Base-by-base conservation (phyloP, 495 filamentous ascomycete genomes). In the Diplogelasinospora grovesii region DNA sequence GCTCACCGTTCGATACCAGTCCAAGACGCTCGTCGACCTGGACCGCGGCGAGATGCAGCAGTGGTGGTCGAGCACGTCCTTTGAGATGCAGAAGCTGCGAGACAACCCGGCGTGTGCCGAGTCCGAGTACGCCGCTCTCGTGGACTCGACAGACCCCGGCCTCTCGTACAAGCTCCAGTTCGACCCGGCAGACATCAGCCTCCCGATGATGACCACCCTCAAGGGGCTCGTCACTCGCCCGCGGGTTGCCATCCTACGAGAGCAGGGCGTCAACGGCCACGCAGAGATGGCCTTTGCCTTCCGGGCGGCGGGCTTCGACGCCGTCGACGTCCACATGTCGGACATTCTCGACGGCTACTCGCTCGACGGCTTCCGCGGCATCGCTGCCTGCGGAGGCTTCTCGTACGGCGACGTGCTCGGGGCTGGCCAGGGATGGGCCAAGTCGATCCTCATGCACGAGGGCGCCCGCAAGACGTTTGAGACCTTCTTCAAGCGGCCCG, bases 211-310 rank as follows among this genome's bases (percentile, higher is more conserved):
- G n/a, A 77, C 79, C 27, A 75, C 81, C 41, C 70, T 92, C 26
- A 74, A 68, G 18, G 74, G 77, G n/a, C 75, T 79, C 39, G 81
- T 92, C 58, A 70, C 65, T 53, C 78, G 79, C 50, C 93, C 93
- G 4, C 79, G 84, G 22, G 90, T 98, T 22, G 92, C 92, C 24
- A 95, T 98, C 52, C 79, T 98, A 11, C 73, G 93, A 49, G 92
- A 97, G 57, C 86, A 96, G 63, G 92, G 92, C 52, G 84, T 93
- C 47, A 97, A 98, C 66, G 86, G 89, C 24, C 81, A 96, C 53
- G 81, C 87, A 13, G 92, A 98, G 60, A 97, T 98, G 66, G 92
- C 92, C 4, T 97, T 93, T 48, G 89, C 89, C 39, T 98, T 98
- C 75, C 78, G 83, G 54, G 78, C 77, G 15, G 92, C 90, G 39